These are phyloP conservation scores for Phoma sp. DNA, from an alignment of 2,329 filamentous ascomycete species.

Conservation along the genomic window DNA sequence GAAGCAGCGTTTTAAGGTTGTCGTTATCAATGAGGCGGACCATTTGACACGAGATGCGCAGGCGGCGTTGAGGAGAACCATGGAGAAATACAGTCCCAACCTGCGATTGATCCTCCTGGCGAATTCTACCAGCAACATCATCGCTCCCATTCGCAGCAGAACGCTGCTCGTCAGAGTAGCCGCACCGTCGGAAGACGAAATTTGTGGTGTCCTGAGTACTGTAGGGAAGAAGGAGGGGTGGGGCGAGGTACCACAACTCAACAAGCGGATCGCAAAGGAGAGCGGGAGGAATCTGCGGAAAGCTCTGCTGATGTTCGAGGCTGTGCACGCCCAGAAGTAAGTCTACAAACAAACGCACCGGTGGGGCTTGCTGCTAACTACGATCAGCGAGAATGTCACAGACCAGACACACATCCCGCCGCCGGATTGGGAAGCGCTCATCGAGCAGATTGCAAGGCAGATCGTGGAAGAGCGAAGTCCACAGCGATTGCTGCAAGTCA, in stretches of 20 bases:
- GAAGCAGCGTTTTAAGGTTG: constrained; percentile 94
- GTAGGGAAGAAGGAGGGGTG: constrained; percentile 83
- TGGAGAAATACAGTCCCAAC: constrained; percentile 99
- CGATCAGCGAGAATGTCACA: constrained; percentile 81
- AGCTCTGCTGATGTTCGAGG: constrained; percentile 95
- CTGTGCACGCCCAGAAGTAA: constrained; percentile 96
- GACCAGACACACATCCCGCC: constrained; percentile 90
- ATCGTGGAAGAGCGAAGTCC: constrained; percentile 95
- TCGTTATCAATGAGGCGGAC: constrained; percentile 98
- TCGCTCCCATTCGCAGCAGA: constrained; percentile 93
- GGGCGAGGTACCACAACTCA: constrained; percentile 75
- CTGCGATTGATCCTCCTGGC: constrained; percentile 88
- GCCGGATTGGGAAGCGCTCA: constrained; percentile 94
- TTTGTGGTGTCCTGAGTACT: constrained; percentile 73
- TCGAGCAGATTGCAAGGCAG: constrained; percentile 86
- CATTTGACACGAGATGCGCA: constrained; percentile 93
- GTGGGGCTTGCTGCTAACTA: constrained; percentile 21
- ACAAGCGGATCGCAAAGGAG: constrained; percentile 84
- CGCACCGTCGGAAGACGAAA: constrained; percentile 84
- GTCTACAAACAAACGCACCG: no score
- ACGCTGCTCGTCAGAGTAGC: constrained; percentile 91
- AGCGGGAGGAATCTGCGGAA: constrained; percentile 89
- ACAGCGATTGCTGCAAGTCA: constrained; percentile 81
- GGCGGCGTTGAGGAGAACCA: constrained; percentile 89
- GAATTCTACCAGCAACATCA: constrained; percentile 97